Base-by-base conservation (phyloP, 2,329 filamentous ascomycete genomes). In the Lanzia echinophila region DNA sequence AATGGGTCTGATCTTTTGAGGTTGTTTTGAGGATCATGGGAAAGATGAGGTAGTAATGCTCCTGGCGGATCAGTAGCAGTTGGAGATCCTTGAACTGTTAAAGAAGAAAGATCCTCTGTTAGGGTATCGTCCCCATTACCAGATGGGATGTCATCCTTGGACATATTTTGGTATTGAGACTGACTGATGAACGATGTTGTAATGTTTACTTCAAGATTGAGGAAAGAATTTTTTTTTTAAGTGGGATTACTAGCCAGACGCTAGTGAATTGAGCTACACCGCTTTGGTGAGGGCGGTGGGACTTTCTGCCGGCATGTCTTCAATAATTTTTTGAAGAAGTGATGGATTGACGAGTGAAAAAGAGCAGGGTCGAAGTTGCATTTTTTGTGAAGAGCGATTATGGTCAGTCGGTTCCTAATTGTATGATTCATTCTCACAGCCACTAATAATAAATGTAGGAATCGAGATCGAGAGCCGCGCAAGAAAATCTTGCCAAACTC, bases 1-100 rank as follows among this genome's bases (percentile, higher is more conserved):
- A 97, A 99, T 17, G 94, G 94, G 67, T 96, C 90, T 67, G 75
- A 88, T 64, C 90, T 82, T 75, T 97, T 97, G 72, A 87, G 76
- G 70, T 90, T 94, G 70, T 86, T 84, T 56, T 75, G 50, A 12
- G 67, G 65, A 57, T 69, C 62, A 53, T 68, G 67, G 17, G 67
- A 68, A 22, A 56, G 58, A 58, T 68, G 66, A 7, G 66, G 61
- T 48, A 58, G 60, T n/a, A 59, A 10, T 50, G 31, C 28, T 42
- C 62, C 50, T 11, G 56, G 54, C 44, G 43, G 31, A 48, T 61
- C 59, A 51, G 52, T 57, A 19, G 55, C 58, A 44, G 47, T 51
- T 45, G 59, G 22, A 24, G 47, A 56, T 22, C 62, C 60, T 42
- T 61, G 45, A 11, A 61, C 50, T 22, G 50, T 59, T 45, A 65